phyloP scores from a whole-genome alignment of 148 eudicot species.

The Rhododendron mucronatum region DNA sequence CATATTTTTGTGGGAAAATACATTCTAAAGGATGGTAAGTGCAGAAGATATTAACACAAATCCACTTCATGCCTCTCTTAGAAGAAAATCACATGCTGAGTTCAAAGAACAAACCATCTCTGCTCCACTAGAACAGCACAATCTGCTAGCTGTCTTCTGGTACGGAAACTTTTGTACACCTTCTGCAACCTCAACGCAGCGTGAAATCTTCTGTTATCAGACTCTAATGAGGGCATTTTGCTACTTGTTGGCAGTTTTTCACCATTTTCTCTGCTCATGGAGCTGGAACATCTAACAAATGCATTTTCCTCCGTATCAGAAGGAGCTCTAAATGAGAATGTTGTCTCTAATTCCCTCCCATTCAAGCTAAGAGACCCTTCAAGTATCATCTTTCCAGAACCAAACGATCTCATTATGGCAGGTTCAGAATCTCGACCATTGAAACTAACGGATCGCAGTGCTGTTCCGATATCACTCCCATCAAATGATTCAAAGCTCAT shows the following conservation, averaged over 20 bases:
- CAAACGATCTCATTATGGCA: slow-evolving; percentile 17
- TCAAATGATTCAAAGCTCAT: slow-evolving; percentile 16
- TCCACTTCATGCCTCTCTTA: neutral
- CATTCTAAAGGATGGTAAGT: neutral
- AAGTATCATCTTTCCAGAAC: slow-evolving; percentile 31
- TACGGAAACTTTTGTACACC: slow-evolving; percentile 54
- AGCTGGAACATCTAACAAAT: slow-evolving; percentile 6
- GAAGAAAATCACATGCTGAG: too few species aligned
- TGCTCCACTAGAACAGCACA: slow-evolving; percentile 63
- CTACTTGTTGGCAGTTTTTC: neutral
- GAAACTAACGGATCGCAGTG: slow-evolving; percentile 22
- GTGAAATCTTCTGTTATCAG: slow-evolving; percentile 13
- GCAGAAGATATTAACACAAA: neutral
- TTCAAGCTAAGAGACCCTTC: slow-evolving; percentile 39
- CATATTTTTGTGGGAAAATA: neutral
- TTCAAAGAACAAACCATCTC: slow-evolving; percentile 39
- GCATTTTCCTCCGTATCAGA: neutral
- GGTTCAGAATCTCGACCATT: slow-evolving; percentile 24
- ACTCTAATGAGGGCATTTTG: neutral
- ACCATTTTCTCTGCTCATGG: slow-evolving; percentile 4
- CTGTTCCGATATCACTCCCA: slow-evolving; percentile 10
- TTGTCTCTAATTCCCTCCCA: slow-evolving; percentile 29
- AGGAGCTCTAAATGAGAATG: slow-evolving; percentile 18
- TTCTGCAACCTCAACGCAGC: slow-evolving; percentile 58
- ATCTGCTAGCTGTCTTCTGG: slow-evolving; percentile 61